Base-by-base conservation (phyloP, 495 filamentous ascomycete species). In the Xylaria curta region DNA sequence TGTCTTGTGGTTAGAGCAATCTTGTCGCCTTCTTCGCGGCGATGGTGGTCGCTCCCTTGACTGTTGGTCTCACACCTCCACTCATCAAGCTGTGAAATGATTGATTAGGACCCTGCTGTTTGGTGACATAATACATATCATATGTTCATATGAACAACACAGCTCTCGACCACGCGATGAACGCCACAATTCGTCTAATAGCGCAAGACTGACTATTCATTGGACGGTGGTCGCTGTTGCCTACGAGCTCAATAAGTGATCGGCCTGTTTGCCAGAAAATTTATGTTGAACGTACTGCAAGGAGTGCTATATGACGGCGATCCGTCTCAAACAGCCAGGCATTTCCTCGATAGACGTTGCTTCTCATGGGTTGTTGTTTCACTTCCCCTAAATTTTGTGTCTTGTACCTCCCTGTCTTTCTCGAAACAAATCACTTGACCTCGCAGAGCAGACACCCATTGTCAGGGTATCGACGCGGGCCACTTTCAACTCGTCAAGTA, bases 371-470 rank as follows among this genome's bases (percentile, higher is more conserved):
- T 42, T 26, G 9, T 13, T 69, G 54, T 69, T 64, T 56, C 33
- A 61, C 44, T 54, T 46, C 61, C 26, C 15, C 46, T 17, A 21
- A 70, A 24, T 15, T 9, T 38, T 7, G 40, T 28, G n/a, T 36
- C 40, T 42, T 12, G 26, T 26, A 19, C 4, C 1, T 9, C 62
- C 7, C 33, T 60, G 38, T 68, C 66, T 63, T 74, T 28, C 9
- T 56, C 53, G 53, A 56, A 56, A 56, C 12, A 4, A 17, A 28
- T 31, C 42, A 53, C 15, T 44, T 33, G 33, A n/a, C 28, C 59
- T 64, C 36, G 40, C 19, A 36, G 40, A 40, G 69, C 59, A 33
- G 36, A 33, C 49, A 17, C 75, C 75, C 71, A 77, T 71, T 38
- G 72, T 73, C 73, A 61, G 28, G 59, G 70, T 56, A 61, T 73